phyloP scores from a whole-genome alignment of 441 rosid species.

The Adansonia rubrostipa region DNA sequence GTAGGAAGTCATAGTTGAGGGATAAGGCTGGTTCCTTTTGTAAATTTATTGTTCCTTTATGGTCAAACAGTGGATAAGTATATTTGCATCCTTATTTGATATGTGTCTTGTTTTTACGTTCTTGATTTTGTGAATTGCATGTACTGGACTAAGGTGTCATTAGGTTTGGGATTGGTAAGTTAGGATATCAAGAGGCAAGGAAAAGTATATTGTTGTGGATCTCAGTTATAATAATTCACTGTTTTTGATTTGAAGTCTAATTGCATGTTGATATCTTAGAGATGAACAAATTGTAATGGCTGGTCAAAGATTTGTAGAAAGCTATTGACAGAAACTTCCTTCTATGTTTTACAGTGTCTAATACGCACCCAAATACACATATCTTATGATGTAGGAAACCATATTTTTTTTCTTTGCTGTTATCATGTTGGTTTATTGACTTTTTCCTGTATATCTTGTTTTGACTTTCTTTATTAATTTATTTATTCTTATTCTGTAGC shows the following conservation, averaged over 20 bases:
- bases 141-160: background rate
- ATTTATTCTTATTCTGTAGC: constrained; percentile 43
- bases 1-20: background rate
- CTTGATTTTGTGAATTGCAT: background rate
- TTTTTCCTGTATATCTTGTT: constrained; percentile 13
- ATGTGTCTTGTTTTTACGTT: background rate
- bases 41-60: constrained; percentile 10
- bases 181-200: background rate
- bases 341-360: background rate
- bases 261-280: constrained; percentile 5
- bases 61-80: background rate
- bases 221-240: background rate
- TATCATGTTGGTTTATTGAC: background rate
- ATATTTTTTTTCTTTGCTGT: constrained; percentile 2
- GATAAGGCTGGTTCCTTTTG: background rate
- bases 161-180: background rate
- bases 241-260: background rate
- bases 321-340: constrained; percentile 3
- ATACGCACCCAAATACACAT: background rate
- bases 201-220: background rate
- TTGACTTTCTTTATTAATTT: background rate
- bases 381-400: background rate
- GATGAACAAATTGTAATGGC: background rate
- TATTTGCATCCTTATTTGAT: background rate
- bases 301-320: background rate